Base-by-base conservation (phyloP, 2,329 filamentous ascomycete genomes). In the Dothideomycetes sp. region DNA sequence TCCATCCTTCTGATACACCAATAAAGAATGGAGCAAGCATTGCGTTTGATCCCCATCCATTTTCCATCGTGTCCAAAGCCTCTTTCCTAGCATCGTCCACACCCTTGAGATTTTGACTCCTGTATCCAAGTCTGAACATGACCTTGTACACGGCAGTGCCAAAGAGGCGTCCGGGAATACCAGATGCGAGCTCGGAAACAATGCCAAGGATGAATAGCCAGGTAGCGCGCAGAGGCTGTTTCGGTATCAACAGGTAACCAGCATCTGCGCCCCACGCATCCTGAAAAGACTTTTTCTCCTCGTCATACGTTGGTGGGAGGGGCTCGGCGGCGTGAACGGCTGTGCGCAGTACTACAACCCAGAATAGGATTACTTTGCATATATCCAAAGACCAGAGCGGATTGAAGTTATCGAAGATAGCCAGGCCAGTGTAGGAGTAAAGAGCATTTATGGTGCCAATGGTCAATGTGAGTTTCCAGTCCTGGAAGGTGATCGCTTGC, bases 11-110 rank as follows among this genome's bases (percentile, higher is more conserved):
- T n/a, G 5, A 19, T 19, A 17, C 10, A 7, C 15, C 14, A 5
- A 24, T 33, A 41, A 42, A 42, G 35, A 36, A 42, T 12, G 40
- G 40, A 12, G 40, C 40, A 5, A 42, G 31, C 40, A 42, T 42
- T 19, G 35, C 40, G 12, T 42, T 42, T 1, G 40, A 34, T 2
- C 33, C 40, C 40, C 40, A 42, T 17, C 40, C 40, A 4, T 42
- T 34, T 17, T 22, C 15, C 9, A 42, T 19, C 4, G 40, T 42
- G 3, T 18, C 19, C 11, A 42, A 15, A 2, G 40, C 40, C 24
- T 42, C 40, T 24, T 42, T 35, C 32, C 40, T 37, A 8, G 40
- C 40, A n/a, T 33, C 32, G 15, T 42, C 34, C 16, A 42, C 40
- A 31, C 35, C 35, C 35, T 37, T 37, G 30, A 42, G 40, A 4